Base-by-base conservation (phyloP, 2,329 filamentous ascomycete genomes). In the Beauveria sp. region DNA sequence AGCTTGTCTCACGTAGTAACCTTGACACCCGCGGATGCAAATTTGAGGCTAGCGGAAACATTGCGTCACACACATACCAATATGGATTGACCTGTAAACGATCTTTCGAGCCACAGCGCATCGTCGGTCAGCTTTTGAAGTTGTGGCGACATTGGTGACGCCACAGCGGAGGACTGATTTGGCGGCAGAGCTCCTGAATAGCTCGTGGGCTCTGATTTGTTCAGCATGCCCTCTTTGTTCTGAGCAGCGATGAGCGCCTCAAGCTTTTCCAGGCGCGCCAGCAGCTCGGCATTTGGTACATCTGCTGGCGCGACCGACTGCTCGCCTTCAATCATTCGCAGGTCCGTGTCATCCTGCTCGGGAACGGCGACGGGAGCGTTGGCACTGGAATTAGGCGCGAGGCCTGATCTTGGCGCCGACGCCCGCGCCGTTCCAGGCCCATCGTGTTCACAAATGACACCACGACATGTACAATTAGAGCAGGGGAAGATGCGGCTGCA, bases 401-500 rank as follows among this genome's bases (percentile, higher is more conserved):
- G 45, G n/a, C 22, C 53, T 28, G 48, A 42, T 42, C 54, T 62
- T 58, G 62, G 46, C 56, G 56, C 28, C 10, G 49, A 40, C 50
- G 53, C 22, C 16, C 26, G 53, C 14, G 52, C 49, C 45, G 56
- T 50, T 38, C 16, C 40, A 26, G 51, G 53, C 16, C 61, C 61
- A n/a, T 60, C 60, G 20, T 64, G 63, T 12, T 59, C 50, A 64
- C 73, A 75, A 22, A 65, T 64, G 26, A 74, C 65, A 64, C 72
- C 72, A 64, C 73, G 71, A 63, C 69, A 70, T 54, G 70, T 71
- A 64, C 73, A 75, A 67, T 75, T 75, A 54, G 69, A 68, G 63
- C 73, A 75, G 3, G 73, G 73, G 56, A 74, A 73, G 53, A 71
- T 66, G 46, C 73, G 70, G 60, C 72, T 75, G 66, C 73, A 75